These are phyloP conservation scores for Sodiomyces alkalinus DNA, from an alignment of 2,329 filamentous ascomycete genomes.

Conservation along the genomic window DNA sequence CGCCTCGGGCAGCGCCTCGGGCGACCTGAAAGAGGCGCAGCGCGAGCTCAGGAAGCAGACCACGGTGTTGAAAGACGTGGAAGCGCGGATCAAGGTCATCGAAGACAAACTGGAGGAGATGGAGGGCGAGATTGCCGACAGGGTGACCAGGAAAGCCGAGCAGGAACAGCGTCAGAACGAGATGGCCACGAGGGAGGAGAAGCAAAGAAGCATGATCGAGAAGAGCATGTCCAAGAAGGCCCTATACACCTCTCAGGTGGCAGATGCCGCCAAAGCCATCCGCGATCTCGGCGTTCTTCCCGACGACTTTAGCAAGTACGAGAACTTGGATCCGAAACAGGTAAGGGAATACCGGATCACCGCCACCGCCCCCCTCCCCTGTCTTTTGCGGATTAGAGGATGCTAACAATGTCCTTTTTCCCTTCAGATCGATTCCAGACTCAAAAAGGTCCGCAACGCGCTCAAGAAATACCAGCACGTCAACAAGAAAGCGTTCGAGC, in stretches of 20 bases:
- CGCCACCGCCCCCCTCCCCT: too few relatives aligned
- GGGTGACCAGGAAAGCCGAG: conserved; percentile 40
- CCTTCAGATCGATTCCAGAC: conserved; percentile 41
- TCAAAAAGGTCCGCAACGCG: conserved; percentile 83
- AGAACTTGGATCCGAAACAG: conserved; percentile 62
- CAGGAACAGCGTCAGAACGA: conserved; percentile 62
- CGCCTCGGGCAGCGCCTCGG: conserved; percentile 41
- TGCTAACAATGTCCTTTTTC: conserved; percentile 8
- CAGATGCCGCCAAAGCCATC: conserved; percentile 76
- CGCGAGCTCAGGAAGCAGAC: conserved; percentile 68
- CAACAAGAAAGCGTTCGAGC: conserved; percentile 99
- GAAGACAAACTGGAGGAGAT: conserved; percentile 51
- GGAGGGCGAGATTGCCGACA: conserved; percentile 34
- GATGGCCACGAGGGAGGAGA: conserved; percentile 63
- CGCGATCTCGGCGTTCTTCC: conserved; percentile 85
- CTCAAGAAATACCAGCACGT: conserved; percentile 96
- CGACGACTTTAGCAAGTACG: conserved; percentile 86
- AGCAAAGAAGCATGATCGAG: conserved; percentile 78
- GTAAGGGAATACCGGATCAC: conserved; percentile 39
- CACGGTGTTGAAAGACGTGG: conserved; percentile 50
- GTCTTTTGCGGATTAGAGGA: not conserved
- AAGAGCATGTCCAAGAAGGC: conserved; percentile 85
- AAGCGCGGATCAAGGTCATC: conserved; percentile 55
- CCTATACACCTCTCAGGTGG: conserved; percentile 58
- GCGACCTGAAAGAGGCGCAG: conserved; percentile 61